Percentiles rank a stretch among this genome's conserved stretches.
Evolutionary conservation across 1,284 basidiomycete genomes (phyloP).

Genomic region (Sporisorium graminicola): DNA sequence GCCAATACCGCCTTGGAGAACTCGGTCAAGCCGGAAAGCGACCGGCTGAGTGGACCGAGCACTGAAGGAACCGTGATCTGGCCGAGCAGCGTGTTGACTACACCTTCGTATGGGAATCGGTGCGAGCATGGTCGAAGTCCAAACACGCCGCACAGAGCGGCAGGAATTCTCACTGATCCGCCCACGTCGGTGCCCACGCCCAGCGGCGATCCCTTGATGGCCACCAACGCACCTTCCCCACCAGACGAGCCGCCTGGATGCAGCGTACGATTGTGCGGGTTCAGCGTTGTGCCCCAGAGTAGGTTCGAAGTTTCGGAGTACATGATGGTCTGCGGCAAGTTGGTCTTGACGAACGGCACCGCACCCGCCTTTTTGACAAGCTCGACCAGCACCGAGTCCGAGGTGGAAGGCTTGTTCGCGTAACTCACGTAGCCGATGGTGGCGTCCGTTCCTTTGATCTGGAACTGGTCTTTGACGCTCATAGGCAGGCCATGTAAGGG

Average conservation of each 20-base stretch:
- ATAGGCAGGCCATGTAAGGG: slow-evolving; percentile 78
- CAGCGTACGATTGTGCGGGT: slow-evolving; percentile 75
- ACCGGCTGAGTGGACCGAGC: slow-evolving; percentile 78
- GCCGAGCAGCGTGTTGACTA: slow-evolving; percentile 70
- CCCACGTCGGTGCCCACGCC: slow-evolving; percentile 81
- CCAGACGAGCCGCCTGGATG: slow-evolving; percentile 76
- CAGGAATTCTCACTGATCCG: slow-evolving; percentile 78
- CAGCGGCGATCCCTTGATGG: slow-evolving; percentile 73
- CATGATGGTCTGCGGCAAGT: slow-evolving; percentile 68
- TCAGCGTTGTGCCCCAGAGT: slow-evolving; percentile 79
- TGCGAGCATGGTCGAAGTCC: slow-evolving; percentile 79
- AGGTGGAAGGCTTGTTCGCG: slow-evolving; percentile 33
- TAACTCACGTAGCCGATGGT: slow-evolving; percentile 78
- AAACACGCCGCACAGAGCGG: slow-evolving; percentile 78
- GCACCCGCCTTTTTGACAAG: slow-evolving; percentile 76
- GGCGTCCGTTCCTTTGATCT: slow-evolving; percentile 75
- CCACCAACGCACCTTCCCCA: slow-evolving; percentile 77
- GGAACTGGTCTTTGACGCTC: slow-evolving; percentile 78
- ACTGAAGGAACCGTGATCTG: slow-evolving; percentile 80
- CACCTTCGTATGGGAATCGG: slow-evolving; percentile 79
- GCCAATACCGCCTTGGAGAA: slow-evolving; percentile 77
- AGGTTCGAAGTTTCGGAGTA: slow-evolving; percentile 71
- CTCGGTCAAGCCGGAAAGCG: slow-evolving; percentile 75
- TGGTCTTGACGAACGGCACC: slow-evolving; percentile 79
- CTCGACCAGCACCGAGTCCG: slow-evolving; percentile 42